Percentiles rank a stretch among this genome's conserved stretches.
Conservation (phyloP, 2,329 filamentous ascomycete species). For the Sclerotinia nivalis region DNA sequence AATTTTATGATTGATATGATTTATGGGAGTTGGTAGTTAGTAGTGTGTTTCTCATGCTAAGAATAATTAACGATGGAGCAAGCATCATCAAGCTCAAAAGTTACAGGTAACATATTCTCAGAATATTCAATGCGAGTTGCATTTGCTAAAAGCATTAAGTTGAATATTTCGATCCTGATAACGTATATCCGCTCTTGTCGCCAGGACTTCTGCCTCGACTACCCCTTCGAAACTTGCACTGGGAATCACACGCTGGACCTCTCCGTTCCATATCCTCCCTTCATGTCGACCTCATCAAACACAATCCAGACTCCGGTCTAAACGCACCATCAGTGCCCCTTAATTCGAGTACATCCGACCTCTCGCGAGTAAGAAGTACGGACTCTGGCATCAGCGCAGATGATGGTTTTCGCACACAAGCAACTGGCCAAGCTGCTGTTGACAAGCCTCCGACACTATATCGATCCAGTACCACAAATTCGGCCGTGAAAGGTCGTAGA, state of each 20-base stretch:
- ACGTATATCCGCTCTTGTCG: constrained; percentile 79
- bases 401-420: constrained; percentile 63
- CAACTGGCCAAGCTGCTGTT: constrained; percentile 45
- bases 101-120: constrained; percentile 58
- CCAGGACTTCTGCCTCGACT: constrained; percentile 76
- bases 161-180: constrained; percentile 93
- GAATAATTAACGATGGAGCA: constrained; percentile 57
- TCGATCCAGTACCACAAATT: constrained; percentile 29
- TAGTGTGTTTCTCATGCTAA: neutral
- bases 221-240: constrained; percentile 88
- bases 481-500: constrained; percentile 59
- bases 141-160: constrained; percentile 53
- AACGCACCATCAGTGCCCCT: constrained; percentile 42
- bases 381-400: constrained; percentile 46
- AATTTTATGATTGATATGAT: constrained; percentile 19
- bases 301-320: constrained; percentile 48
- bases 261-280: constrained; percentile 91
- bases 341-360: constrained; percentile 39
- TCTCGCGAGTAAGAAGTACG: constrained; percentile 42
- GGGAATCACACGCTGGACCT: constrained; percentile 92
- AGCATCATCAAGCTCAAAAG: constrained; percentile 71
- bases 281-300: constrained; percentile 79
- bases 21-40: constrained; percentile 1
- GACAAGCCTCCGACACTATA: constrained; percentile 34
- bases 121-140: neutral